Base-by-base conservation (phyloP, 192 early-diverging fungal species). In the Jimgerdemannia lactiflua region DNA sequence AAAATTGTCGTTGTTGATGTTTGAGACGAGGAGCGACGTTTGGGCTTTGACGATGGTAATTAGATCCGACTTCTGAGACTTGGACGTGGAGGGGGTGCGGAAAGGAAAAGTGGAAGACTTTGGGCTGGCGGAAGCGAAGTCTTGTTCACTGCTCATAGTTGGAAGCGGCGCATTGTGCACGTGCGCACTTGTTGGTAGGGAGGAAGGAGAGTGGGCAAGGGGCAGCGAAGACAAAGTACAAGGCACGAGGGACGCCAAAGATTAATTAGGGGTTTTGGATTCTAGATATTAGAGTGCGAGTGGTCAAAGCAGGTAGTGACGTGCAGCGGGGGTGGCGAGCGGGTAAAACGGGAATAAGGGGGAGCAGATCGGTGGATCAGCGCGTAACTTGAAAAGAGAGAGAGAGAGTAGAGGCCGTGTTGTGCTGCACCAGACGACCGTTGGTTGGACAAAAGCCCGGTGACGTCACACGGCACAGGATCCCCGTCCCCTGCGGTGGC, bases 31-130 rank as follows among this genome's bases (percentile, higher is more conserved):
- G 54, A 89, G 78, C 65, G 76, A 79, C 65, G 87, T 84, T 81
- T 89, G 88, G 74, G 88, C 88, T 76, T 86, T 89, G 66, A 87
- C 86, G 67, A 89, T 87, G 43, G 81, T 86, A 74, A 77, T 75
- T 77, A 89, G 82, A 74, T 82, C 83, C 64, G 83, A 70, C 74
- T 77, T 82, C 63, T 85, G 80, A 63, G 83, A 75, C 70, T 71
- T 79, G 42, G 78, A 80, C 74, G 79, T 86, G 71, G 80, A 76
- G 64, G 80, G 79, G 41, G 70, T 70, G 74, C 81, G 79, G 65
- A 75, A 77, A 78, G 83, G 73, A 71, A 79, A 80, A 75, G 86
- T 82, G 65, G 84, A 82, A 70, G 83, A 72, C 64, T 83, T 72
- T 74, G 81, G 73, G 70, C 63, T 73, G 74, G 80, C 75, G 72